These are phyloP conservation scores for Chlamydomonas sp. DNA, from an alignment of 139 green algal species.

Conservation along the genomic window DNA sequence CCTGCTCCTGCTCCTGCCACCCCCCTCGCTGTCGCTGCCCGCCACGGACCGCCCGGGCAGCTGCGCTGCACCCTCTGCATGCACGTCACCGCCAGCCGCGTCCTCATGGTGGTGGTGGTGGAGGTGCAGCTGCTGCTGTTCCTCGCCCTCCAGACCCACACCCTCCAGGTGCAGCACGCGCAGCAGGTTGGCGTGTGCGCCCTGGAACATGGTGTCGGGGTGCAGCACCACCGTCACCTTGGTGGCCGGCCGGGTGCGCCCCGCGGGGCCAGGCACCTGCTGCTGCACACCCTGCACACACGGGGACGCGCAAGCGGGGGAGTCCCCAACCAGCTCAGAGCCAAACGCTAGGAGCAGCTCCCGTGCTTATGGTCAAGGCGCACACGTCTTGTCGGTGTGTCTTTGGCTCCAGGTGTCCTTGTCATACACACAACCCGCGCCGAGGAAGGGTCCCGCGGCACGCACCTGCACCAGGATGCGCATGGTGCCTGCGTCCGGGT, in stretches of 20 bases:
- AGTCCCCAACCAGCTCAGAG: no score
- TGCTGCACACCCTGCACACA: conserved; percentile 11
- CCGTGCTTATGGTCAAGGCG: no score
- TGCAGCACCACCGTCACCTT: conserved; percentile 20
- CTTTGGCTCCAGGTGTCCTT: neutral
- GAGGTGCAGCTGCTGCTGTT: neutral
- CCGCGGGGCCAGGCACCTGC: neutral
- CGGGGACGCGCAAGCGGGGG: no score
- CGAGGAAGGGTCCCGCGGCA: neutral
- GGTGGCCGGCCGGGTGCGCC: no score
- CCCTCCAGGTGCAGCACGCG: conserved; percentile 3
- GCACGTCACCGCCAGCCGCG: neutral
- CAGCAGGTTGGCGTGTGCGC: conserved; percentile 18
- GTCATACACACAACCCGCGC: neutral
- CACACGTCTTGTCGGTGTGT: no score
- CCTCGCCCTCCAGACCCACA: neutral
- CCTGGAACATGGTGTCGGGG: conserved; percentile 33
- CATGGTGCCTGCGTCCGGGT: conserved; percentile 47
- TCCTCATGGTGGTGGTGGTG: no score
- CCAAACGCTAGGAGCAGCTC: no score
- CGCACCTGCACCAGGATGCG: conserved; percentile 16
- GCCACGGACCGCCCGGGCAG: neutral
- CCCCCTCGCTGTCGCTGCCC: neutral
- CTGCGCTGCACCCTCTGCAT: neutral
- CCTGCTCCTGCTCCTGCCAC: neutral